These are phyloP conservation scores for Cercophora newfieldiana DNA, from an alignment of 495 filamentous ascomycete genomes.

Conservation along the genomic window DNA sequence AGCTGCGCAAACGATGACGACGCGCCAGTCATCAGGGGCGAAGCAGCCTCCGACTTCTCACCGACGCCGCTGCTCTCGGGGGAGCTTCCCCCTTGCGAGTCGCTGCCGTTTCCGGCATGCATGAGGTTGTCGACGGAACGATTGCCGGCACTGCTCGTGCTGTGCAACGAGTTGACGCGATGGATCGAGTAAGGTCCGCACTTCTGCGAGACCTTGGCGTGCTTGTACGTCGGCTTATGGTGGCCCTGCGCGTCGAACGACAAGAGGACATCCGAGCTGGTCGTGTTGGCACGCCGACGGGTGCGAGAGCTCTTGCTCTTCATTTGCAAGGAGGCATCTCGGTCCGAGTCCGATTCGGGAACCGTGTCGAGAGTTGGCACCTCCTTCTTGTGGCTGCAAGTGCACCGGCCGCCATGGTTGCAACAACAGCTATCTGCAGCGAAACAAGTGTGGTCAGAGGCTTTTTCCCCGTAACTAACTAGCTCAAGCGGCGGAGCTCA, in stretches of 20 bases:
- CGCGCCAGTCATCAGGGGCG: constrained; percentile 61
- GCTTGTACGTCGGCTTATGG: constrained; percentile 88
- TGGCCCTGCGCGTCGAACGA: constrained; percentile 91
- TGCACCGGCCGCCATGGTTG: constrained; percentile 87
- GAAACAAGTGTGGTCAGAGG: constrained; percentile 51
- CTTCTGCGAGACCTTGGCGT: constrained; percentile 82
- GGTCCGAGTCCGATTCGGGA: constrained; percentile 61
- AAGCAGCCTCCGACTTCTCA: constrained; percentile 67
- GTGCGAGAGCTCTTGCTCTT: constrained; percentile 59
- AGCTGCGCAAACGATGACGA: constrained; percentile 59
- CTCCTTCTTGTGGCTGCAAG: constrained; percentile 91
- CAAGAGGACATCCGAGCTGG: constrained; percentile 78
- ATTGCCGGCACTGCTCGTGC: constrained; percentile 55
- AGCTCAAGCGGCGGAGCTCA: constrained; percentile 40
- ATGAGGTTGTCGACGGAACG: constrained; percentile 71
- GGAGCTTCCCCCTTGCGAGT: constrained; percentile 40
- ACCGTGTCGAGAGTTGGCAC: constrained; percentile 68
- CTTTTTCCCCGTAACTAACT: constrained; percentile 35
- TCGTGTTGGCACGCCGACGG: constrained; percentile 66
- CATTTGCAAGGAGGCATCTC: constrained; percentile 42
- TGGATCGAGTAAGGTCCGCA: constrained; percentile 82
- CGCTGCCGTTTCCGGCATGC: constrained; percentile 26
- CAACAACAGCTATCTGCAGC: constrained; percentile 81
- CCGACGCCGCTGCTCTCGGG: constrained; percentile 29
- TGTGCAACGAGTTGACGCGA: constrained; percentile 70